These are phyloP conservation scores for Cercospora sesami DNA, from an alignment of 2,329 filamentous ascomycete species.

Conservation along the genomic window DNA sequence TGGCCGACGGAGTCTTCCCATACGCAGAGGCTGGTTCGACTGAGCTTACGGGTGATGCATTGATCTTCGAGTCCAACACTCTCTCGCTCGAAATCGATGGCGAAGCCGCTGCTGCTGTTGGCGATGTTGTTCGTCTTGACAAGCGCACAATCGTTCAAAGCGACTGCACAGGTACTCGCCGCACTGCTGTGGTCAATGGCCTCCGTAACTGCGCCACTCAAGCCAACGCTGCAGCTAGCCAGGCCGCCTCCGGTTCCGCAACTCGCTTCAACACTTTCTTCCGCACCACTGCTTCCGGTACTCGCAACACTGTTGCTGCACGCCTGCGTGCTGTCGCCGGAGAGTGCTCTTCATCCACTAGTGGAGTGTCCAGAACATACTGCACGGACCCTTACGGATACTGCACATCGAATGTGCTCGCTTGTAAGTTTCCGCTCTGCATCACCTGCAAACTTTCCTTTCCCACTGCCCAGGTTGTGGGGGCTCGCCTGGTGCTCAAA, in stretches of 20 bases:
- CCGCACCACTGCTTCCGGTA: background rate
- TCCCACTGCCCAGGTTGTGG: no score
- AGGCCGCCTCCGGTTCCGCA: background rate
- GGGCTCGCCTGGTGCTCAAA: no score
- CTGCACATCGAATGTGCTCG: background rate
- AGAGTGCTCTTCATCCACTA: background rate
- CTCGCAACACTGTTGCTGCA: background rate
- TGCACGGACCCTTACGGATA: conserved; percentile 1
- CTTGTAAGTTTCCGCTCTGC: conserved; percentile 5
- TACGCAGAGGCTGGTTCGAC: background rate
- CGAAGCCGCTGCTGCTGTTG: background rate
- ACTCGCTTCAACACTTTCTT: conserved; percentile 6
- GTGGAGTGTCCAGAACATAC: background rate
- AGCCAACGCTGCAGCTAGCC: background rate
- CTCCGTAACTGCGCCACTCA: conserved; percentile 1
- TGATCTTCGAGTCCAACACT: background rate
- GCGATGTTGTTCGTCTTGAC: background rate
- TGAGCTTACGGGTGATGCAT: background rate
- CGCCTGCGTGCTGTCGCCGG: background rate
- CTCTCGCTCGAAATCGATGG: background rate
- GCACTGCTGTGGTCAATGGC: background rate
- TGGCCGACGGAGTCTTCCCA: background rate
- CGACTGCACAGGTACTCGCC: conserved; percentile 1
- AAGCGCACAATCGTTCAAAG: background rate
- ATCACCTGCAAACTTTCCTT: background rate